phyloP scores from a whole-genome alignment of 1,284 basidiomycete genomes.

The Rhodofomes roseus region DNA sequence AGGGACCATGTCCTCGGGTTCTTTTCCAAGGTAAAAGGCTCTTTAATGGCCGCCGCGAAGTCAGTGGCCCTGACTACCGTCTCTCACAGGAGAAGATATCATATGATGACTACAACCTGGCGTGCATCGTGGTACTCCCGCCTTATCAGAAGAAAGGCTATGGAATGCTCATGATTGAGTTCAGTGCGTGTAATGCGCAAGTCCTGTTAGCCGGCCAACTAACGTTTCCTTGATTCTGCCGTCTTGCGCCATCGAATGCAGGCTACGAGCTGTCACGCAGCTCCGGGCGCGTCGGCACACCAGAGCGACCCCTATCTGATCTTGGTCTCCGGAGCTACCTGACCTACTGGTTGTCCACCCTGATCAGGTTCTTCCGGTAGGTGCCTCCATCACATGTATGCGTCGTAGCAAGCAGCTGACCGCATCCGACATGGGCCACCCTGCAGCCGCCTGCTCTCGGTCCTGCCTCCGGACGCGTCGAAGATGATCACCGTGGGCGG shows the following conservation, averaged over 20 bases:
- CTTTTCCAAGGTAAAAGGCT: slow-evolving; percentile 79
- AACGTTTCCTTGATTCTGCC: background rate
- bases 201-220: background rate
- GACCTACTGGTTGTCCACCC: slow-evolving; percentile 85
- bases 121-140: slow-evolving; percentile 94
- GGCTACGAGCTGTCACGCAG: slow-evolving; percentile 89
- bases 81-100: slow-evolving; percentile 84
- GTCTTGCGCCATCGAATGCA: slow-evolving; percentile 25
- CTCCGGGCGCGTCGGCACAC: slow-evolving; percentile 81
- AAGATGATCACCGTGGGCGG: slow-evolving; percentile 39
- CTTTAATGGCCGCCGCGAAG: background rate
- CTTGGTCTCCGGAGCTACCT: slow-evolving; percentile 90
- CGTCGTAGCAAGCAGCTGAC: slow-evolving; percentile 3
- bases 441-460: slow-evolving; percentile 52
- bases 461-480: slow-evolving; percentile 49
- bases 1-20: slow-evolving; percentile 85
- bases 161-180: slow-evolving; percentile 96
- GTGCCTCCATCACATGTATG: slow-evolving; percentile 17
- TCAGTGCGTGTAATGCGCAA: slow-evolving; percentile 60
- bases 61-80: slow-evolving; percentile 2
- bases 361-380: slow-evolving; percentile 79
- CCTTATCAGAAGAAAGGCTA: slow-evolving; percentile 90
- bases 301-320: slow-evolving; percentile 93
- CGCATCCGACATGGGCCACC: background rate
- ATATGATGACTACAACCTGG: slow-evolving; percentile 96